Base-by-base conservation (phyloP, 106 monocot species). In the Dendrobium catenatum region DNA sequence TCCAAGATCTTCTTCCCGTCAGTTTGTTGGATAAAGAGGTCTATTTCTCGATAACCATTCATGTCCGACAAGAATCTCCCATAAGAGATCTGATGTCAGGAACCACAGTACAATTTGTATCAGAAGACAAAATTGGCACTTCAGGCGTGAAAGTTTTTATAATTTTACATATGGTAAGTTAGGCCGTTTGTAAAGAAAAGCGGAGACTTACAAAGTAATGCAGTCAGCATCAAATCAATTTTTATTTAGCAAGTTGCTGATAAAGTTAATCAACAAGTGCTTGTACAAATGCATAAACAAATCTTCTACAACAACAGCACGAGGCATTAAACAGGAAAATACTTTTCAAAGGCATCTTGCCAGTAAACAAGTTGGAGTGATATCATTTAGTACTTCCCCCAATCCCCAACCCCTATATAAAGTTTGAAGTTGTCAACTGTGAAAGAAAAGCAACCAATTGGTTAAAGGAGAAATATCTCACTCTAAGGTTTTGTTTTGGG, bases 1-100 rank as follows among this genome's bases (percentile, higher is more conserved):
- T 98, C 97, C 13, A 92, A 58, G 37, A 98, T 79, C 78, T 98
- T 98, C 73, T 89, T 98, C 55, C 90, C 89, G 75, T 98, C 94
- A 20, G 73, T 83, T 77, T 96, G 96, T 80, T 91, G 85, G 58
- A 96, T 83, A 55, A 96, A 96, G 17, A 96, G 87, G 67, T 96
- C 96, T 19, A 96, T 78, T 55, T 96, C 96, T 10, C 96, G 83
- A 40, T 81, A 88, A 66, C 97, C 97, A 77, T 94, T 94, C 84
- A 55, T 86, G 85, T 92, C 88, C 9, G 92, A 91, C 56, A 91
- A 44, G 78, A 88, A 91, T 80, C 96, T 81, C 24, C 93, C 93
- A 75, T 96, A 93, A 41, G 87, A 84, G 64, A 96, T 87, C 96
- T 96, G 80, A 84, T 61, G 81, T 51, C 72, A 75, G 43, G 41